Evolutionary conservation across 2,329 filamentous ascomycete genomes (phyloP).

Genomic region (Grosmannia serpens): DNA sequence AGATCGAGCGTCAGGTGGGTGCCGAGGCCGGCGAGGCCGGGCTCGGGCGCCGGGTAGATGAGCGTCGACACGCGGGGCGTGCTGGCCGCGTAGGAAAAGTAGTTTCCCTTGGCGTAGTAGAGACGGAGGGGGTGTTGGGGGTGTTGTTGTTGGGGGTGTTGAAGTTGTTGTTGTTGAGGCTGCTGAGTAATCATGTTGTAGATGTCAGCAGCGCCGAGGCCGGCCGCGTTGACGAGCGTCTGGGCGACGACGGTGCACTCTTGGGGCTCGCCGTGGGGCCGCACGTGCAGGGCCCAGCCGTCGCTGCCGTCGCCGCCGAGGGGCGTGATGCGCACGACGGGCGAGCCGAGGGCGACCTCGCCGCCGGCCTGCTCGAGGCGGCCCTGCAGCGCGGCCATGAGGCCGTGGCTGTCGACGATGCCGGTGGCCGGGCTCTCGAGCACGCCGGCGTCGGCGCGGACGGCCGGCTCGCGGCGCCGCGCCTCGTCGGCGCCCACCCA

Average conservation of each 20-base stretch:
- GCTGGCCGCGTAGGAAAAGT: conserved; percentile 70
- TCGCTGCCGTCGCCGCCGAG: conserved; percentile 30
- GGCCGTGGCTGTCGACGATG: conserved; percentile 75
- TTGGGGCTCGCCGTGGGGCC: conserved; percentile 2
- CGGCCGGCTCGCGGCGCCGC: conserved; percentile 55
- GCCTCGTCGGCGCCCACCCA: conserved; percentile 59
- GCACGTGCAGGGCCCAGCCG: conserved; percentile 60
- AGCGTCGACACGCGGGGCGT: conserved; percentile 56
- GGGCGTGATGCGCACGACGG: conserved; percentile 49
- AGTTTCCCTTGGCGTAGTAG: conserved; percentile 88
- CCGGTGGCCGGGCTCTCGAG: conserved; percentile 81
- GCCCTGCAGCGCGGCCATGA: conserved; percentile 73
- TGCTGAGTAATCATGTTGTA: conserved; percentile 64
- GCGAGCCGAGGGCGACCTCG: conserved; percentile 56
- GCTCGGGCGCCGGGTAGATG: conserved; percentile 76
- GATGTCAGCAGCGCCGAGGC: conserved; percentile 62
- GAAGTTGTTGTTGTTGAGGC: neutral
- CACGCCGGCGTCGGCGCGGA: conserved; percentile 58
- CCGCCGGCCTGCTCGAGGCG: conserved; percentile 69
- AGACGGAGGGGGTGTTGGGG: conserved; percentile 39
- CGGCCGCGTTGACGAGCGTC: conserved; percentile 75
- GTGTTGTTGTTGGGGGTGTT: conserved; percentile 9
- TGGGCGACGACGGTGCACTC: conserved; percentile 47
- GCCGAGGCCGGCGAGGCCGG: conserved; percentile 73
- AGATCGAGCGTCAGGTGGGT: conserved; percentile 92